Conservation (phyloP, 768 basidiomycete genomes). For the Nevesoporus exiguus region DNA sequence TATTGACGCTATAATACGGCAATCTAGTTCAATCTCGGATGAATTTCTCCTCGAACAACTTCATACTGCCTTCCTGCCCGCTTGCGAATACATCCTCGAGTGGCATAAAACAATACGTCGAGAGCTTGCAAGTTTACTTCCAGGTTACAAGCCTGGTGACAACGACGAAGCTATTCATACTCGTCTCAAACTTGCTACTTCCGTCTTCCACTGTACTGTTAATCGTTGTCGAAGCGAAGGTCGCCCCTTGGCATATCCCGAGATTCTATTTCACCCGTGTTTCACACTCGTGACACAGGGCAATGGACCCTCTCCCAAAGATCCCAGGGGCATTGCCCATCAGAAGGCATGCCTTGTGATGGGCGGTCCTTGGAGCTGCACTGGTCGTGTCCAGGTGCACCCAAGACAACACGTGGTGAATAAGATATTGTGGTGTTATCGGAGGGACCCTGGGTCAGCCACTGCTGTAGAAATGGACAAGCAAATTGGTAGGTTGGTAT, state of each 20-base stretch:
- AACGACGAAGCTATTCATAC: slow-evolving; percentile 15
- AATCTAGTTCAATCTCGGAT: slow-evolving; percentile 2
- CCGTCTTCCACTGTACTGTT: slow-evolving; percentile 24
- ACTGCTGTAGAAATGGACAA: slow-evolving; percentile 28
- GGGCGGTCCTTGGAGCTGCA: slow-evolving; percentile 24
- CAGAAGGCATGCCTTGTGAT: slow-evolving; percentile 24
- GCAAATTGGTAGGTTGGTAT: slow-evolving; percentile 16
- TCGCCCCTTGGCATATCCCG: slow-evolving; percentile 21
- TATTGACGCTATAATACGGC: slow-evolving; percentile 27
- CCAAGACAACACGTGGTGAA: slow-evolving; percentile 14
- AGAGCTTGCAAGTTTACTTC: slow-evolving; percentile 28
- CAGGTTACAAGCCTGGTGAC: slow-evolving; percentile 15
- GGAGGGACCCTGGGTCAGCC: slow-evolving; percentile 23
- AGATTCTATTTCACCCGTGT: slow-evolving; percentile 29
- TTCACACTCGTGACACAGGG: slow-evolving; percentile 14
- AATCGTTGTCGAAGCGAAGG: slow-evolving; percentile 14
- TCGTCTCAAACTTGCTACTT: slow-evolving; percentile 28
- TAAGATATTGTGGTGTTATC: slow-evolving; percentile 17
- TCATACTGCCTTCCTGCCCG: slow-evolving; percentile 12
- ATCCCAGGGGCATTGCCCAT: slow-evolving; percentile 20
- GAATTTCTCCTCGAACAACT: slow-evolving; percentile 18
- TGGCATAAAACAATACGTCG: slow-evolving; percentile 28
- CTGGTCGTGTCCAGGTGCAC: slow-evolving; percentile 20
- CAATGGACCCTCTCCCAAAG: slow-evolving; percentile 11
- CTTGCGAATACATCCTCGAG: slow-evolving; percentile 18